Base-by-base conservation (phyloP, 768 basidiomycete species). In the Epithele typhae region DNA sequence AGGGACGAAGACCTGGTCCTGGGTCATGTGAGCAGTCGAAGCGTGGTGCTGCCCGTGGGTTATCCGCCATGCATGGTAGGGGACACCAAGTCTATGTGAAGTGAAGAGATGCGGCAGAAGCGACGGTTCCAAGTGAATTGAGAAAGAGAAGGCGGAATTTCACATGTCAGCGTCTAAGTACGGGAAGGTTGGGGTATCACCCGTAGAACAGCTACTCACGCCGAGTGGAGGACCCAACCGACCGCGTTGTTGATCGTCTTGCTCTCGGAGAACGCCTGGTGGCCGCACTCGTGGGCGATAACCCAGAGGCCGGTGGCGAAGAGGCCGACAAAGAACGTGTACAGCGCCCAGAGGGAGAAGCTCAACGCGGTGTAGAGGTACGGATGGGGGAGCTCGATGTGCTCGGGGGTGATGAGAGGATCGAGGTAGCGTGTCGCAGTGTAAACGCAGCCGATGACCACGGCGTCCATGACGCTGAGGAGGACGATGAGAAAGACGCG, bases 1-100 rank as follows among this genome's bases (percentile, higher is more conserved):
- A 40, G 95, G 95, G 3, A 98, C 92, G 58, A 91, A 96, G 49
- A 97, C 95, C 63, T 98, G 93, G 57, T 97, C 95, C 55, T 93
- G 83, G 24, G 87, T 88, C 79, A 96, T 79, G 67, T 97, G 94
- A 14, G 77, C 88, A 4, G 93, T 96, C 0, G 87, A 84, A 14
- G 95, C 95, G 65, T 99, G 95, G 68, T 99, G 95, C 66, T 92
- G 90, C 21, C 79, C 91, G 64, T 97, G 95, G 3, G 83, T 84
- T 61, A 96, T 91, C 53, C 92, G 79, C 95, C 94, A 98, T 4
- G 92, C 89, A 63, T 97, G 92, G 70, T 92, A 99, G 5, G 95
- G 95, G 12, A 98, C 95, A 39, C 94, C 86, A 48, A 97, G 80
- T 43, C 90, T 91, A 52, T 25, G 37, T 22, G 37, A 40, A 22